Conservation (phyloP, 208 protist species). For the Leishmania martiniquensis region DNA sequence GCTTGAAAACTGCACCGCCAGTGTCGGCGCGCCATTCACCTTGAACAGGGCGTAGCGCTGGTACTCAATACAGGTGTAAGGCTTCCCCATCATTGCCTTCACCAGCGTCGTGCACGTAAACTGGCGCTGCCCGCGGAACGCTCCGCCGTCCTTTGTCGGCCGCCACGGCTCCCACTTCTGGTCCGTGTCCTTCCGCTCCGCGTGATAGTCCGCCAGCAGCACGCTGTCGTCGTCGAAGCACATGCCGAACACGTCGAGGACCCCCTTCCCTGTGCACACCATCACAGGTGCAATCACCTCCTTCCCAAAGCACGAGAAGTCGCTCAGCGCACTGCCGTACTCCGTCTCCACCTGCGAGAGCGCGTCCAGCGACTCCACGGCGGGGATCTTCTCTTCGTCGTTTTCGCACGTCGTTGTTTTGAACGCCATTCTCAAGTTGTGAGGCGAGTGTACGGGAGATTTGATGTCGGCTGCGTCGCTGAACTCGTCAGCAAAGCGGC, state of each 20-base stretch:
- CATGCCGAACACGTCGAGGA: conserved; percentile 64
- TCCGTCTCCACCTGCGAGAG: conserved; percentile 53
- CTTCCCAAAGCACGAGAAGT: conserved; percentile 51
- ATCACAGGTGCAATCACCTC: conserved; percentile 53
- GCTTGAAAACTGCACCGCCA: conserved; percentile 65
- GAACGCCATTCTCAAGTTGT: conserved; percentile 13
- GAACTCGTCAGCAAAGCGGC: not conserved
- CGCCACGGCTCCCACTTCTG: conserved; percentile 63
- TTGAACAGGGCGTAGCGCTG: conserved; percentile 69
- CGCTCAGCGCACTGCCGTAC: conserved; percentile 61
- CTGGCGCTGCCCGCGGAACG: conserved; percentile 55
- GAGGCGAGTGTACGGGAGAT: not conserved
- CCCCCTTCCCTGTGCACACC: conserved; percentile 41
- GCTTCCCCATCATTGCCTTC: conserved; percentile 58
- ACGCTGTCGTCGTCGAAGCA: conserved; percentile 60
- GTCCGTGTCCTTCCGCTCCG: conserved; percentile 46
- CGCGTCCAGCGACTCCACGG: conserved; percentile 46
- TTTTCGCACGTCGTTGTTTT: conserved; percentile 46
- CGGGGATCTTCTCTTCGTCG: conserved; percentile 48
- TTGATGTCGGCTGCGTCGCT: not conserved
- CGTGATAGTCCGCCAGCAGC: conserved; percentile 53
- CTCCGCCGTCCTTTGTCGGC: conserved; percentile 31
- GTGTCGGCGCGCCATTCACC: conserved; percentile 45
- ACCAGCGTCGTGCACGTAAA: conserved; percentile 62
- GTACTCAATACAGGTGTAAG: conserved; percentile 60